Base-by-base conservation (phyloP, 2,329 filamentous ascomycete species). In the Phialophora verrucosa region DNA sequence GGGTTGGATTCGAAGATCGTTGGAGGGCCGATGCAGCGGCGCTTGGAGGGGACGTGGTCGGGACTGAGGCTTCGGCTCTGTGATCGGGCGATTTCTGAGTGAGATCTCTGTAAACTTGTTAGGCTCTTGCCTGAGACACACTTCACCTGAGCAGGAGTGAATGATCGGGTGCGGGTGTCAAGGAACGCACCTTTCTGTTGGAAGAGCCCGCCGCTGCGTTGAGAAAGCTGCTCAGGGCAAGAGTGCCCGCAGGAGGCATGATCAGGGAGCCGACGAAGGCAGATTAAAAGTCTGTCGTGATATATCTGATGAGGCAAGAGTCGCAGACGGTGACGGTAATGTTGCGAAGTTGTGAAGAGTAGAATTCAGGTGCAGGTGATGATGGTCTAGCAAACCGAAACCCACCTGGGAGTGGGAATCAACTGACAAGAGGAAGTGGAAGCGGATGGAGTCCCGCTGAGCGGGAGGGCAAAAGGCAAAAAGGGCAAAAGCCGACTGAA, bases 81-180 rank as follows among this genome's bases (percentile, higher is more conserved):
- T 11, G 71, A 73, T 53, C 70, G 60, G 58, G 69, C 70, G 38
- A 71, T 71, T 51, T 72, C 69, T 23, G 66, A 68, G 65, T 71
- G 67, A 53, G 71, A 65, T 65, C 71, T 69, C 71, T 72, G 63
- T 58, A 17, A 42, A 32, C 12, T 20, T 47, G 49, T 59, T 51
- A 65, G 55, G 8, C 8, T 14, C 12, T 31, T 58, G 53, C n/a
- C 55, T 25, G 32, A 51, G 25, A 58, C 17, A 17, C 7, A 32
- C 35, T 54, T 51, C 27, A 53, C 55, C 29, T 25, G 12, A 25
- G 35, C 14, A 17, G 32, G 20, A 11, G 57, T 50, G 38, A 59
- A 50, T 5, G n/a, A 17, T 49, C 44, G n/a, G 44, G 27, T 60
- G 57, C 3, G 42, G 8, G 35, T 8, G n/a, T 42, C 32, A 31